Base-by-base conservation (phyloP, 176 grass and related monocot genomes). In the Metroxylon sagu region DNA sequence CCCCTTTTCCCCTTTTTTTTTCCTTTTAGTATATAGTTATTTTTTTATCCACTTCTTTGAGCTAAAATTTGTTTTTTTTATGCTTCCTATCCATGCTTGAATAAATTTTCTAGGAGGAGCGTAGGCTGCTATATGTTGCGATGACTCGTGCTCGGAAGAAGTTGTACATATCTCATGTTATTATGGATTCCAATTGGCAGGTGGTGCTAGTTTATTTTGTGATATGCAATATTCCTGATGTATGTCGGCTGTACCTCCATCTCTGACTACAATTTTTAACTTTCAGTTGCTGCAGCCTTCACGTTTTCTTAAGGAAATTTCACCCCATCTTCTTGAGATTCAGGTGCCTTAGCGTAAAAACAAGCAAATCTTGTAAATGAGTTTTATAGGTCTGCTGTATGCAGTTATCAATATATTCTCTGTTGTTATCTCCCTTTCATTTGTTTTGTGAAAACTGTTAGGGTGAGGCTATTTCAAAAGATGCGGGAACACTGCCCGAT, bases 101-200 rank as follows among this genome's bases (percentile, higher is more conserved):
- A 21, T 64, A 29, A 26, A 30, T 67, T 63, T 78, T 79, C 65
- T 66, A 96, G 91, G 90, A 95, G 83, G 91, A 96, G 55, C 81
- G 91, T 53, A 83, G 91, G 52, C 66, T 96, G 55, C 85, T 96
- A 30, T 96, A 96, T 79, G 91, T 96, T 56, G 86, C 91, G 29
- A 96, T 96, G 83, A 90, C 91, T 26, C 80, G 91, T 68, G 83
- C 91, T 82, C 75, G 83, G 75, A 96, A 84, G 67, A 90, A 82
- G 59, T 53, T 96, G 62, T 86, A 82, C 60, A 87, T 96, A 69
- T 74, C 90, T 61, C 85, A 87, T 63, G 59, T 82, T n/a, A 85
- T 84, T 52, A 62, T 96, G 76, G 86, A 90, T 77, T 87, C 66
- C 70, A 78, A 79, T 77, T 73, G 83, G 48, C 91, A 96, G 86